Evolutionary conservation across 2,329 filamentous ascomycete species (phyloP).

Genomic region (Penicillium sclerotiorum): DNA sequence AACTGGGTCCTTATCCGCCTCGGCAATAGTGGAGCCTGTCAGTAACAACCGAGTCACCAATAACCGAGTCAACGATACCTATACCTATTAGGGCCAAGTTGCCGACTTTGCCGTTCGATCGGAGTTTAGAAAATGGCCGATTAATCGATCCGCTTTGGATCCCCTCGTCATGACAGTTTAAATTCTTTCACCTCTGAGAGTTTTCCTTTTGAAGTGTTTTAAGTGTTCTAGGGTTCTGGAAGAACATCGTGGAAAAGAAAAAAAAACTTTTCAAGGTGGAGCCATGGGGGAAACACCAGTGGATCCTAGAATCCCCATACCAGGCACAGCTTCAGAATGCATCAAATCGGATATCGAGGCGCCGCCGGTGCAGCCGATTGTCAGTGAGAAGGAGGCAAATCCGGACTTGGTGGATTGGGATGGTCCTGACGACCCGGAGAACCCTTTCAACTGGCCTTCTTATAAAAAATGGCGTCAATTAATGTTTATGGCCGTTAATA

Average conservation of each 20-base stretch:
- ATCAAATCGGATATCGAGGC: constrained; percentile 5
- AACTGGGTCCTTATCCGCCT: too few relatives aligned
- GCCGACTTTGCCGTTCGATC: constrained; percentile 4
- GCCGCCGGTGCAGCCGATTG: background rate
- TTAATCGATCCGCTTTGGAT: background rate
- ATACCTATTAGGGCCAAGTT: constrained; percentile 1
- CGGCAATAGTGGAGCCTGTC: too few relatives aligned
- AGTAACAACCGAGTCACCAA: too few relatives aligned
- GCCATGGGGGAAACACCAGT: background rate
- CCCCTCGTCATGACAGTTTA: too few relatives aligned
- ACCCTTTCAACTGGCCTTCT: constrained; percentile 36
- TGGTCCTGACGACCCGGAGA: constrained; percentile 34
- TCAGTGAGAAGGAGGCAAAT: background rate
- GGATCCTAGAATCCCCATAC: background rate
- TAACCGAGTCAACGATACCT: background rate
- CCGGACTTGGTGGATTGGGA: constrained; percentile 19
- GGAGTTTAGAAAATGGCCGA: background rate
- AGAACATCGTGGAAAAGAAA: too few relatives aligned
- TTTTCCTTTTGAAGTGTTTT: too few relatives aligned
- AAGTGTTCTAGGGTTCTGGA: too few relatives aligned
- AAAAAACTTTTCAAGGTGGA: too few relatives aligned
- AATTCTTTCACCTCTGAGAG: too few relatives aligned
- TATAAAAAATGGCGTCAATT: constrained; percentile 27
- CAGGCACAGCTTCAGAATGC: background rate
- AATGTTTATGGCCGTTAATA: constrained; percentile 26